Percentiles rank a stretch among this genome's conserved stretches.
These are phyloP conservation scores for Leucocoprinus leucothites DNA, from an alignment of 768 basidiomycete species.

Conservation along the genomic window DNA sequence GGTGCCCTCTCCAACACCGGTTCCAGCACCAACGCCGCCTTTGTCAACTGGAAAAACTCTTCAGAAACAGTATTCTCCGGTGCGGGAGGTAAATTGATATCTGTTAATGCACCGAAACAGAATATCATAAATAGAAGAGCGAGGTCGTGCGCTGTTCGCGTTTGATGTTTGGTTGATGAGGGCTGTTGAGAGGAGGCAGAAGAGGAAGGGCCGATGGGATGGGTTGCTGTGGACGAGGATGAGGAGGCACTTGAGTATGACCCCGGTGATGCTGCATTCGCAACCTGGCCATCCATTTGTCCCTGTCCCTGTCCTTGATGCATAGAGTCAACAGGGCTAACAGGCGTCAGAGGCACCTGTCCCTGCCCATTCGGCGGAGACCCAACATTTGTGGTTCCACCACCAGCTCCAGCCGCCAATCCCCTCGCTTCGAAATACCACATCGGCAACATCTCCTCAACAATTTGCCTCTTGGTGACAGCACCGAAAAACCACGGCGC, in stretches of 20 bases:
- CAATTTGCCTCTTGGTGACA: conserved; percentile 56
- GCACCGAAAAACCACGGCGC: conserved; percentile 81
- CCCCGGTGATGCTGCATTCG: conserved; percentile 12
- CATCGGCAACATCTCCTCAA: conserved; percentile 62
- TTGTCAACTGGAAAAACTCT: conserved; percentile 56
- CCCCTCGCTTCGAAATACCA: conserved; percentile 54
- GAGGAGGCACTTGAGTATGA: conserved; percentile 3
- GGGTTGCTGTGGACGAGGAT: conserved; percentile 10
- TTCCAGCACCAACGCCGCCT: conserved; percentile 63
- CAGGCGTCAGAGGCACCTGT: conserved; percentile 3
- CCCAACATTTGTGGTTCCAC: not conserved
- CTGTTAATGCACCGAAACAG: conserved; percentile 59
- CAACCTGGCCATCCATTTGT: not conserved
- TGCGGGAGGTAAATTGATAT: conserved; percentile 46
- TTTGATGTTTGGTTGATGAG: conserved; percentile 10
- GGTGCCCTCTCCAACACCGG: conserved; percentile 70
- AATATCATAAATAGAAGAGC: conserved; percentile 62
- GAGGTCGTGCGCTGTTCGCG: conserved; percentile 49
- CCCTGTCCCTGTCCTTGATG: not conserved
- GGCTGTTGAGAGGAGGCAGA: not conserved
- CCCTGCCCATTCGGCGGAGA: conserved; percentile 20
- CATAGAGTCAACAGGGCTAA: not conserved
- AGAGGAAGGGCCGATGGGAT: not conserved
- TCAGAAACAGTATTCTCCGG: conserved; percentile 52
- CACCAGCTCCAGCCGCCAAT: not conserved